phyloP scores from a whole-genome alignment of 2,329 filamentous ascomycete species.

The Colletotrichum sansevieriae region DNA sequence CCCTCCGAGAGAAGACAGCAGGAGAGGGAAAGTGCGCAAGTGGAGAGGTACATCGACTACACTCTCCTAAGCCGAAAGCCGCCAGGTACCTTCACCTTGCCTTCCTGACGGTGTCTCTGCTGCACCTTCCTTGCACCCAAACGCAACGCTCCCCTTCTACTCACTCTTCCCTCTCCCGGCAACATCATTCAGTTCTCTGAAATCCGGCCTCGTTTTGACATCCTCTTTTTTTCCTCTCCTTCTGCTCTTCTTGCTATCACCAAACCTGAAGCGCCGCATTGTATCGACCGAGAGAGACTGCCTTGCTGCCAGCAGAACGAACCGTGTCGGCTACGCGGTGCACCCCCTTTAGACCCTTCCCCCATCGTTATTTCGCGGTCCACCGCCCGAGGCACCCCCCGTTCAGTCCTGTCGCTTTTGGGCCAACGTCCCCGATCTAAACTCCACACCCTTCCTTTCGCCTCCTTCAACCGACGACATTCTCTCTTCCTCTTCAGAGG shows the following conservation, averaged over 20 bases:
- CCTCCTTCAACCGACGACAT: slow-evolving; percentile 40
- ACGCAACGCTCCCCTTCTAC: slow-evolving; percentile 35
- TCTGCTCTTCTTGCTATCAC: slow-evolving; percentile 4
- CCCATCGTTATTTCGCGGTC: slow-evolving; percentile 41
- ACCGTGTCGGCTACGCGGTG: slow-evolving; percentile 28
- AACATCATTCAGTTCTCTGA: slow-evolving; percentile 22
- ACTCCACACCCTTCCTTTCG: slow-evolving; percentile 41
- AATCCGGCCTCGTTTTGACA: not conserved
- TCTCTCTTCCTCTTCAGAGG: slow-evolving; percentile 39
- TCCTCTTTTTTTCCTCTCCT: slow-evolving; percentile 9
- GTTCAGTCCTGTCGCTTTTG: slow-evolving; percentile 40
- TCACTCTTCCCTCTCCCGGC: slow-evolving; percentile 9
- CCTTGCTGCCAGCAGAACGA: not conserved
- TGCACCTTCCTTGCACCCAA: slow-evolving; percentile 36
- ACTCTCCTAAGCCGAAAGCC: not conserved
- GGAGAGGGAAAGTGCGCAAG: not conserved
- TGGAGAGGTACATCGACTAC: slow-evolving; percentile 4
- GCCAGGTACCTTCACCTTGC: not conserved
- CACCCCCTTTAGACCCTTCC: slow-evolving; percentile 35
- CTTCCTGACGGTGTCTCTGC: slow-evolving; percentile 4
- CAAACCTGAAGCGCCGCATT: slow-evolving; percentile 18
- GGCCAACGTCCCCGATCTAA: slow-evolving; percentile 40
- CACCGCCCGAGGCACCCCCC: slow-evolving; percentile 39
- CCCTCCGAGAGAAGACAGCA: not conserved
- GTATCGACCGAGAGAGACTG: slow-evolving; percentile 9